Conservation (phyloP, 352 stramenopile genomes). For the Globisporangium perplexum region DNA sequence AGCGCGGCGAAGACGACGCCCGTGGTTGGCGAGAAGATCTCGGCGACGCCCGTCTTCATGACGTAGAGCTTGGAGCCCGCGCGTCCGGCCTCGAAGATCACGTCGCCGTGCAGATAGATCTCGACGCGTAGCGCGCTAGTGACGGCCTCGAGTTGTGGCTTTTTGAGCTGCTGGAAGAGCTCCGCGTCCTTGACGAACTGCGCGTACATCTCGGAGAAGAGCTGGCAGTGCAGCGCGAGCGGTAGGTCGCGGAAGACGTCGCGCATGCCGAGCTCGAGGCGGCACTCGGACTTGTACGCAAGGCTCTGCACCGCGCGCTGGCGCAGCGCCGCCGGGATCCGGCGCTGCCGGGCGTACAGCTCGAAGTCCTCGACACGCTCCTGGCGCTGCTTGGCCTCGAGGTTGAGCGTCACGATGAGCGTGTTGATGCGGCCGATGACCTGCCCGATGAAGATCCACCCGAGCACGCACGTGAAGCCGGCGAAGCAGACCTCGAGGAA, state of each 20-base stretch:
- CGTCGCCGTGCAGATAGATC: slow-evolving; percentile 57
- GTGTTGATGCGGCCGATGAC: slow-evolving; percentile 64
- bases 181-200: slow-evolving; percentile 21
- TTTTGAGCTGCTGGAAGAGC: slow-evolving; percentile 32
- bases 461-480: slow-evolving; percentile 57
- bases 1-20: slow-evolving; percentile 33
- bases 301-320: slow-evolving; percentile 46
- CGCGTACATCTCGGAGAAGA: slow-evolving; percentile 58
- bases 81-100: slow-evolving; percentile 48
- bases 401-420: slow-evolving; percentile 64
- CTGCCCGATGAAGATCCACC: slow-evolving; percentile 74
- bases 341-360: slow-evolving; percentile 56
- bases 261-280: slow-evolving; percentile 29
- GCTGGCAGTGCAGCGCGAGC: slow-evolving; percentile 19
- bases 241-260: slow-evolving; percentile 48
- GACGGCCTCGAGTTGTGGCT: slow-evolving; percentile 43
- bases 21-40: slow-evolving; percentile 33
- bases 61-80: slow-evolving; percentile 38
- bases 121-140: slow-evolving; percentile 41
- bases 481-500: slow-evolving; percentile 55
- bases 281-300: slow-evolving; percentile 44
- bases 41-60: slow-evolving; percentile 40
- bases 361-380: slow-evolving; percentile 58
- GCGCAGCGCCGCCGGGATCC: slow-evolving; percentile 31
- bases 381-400: slow-evolving; percentile 43